A percentile compares a stretch with the other conserved stretches of the same genome.
phyloP scores from a whole-genome alignment of 352 stramenopile species.

The Globisporangium cederbergense region DNA sequence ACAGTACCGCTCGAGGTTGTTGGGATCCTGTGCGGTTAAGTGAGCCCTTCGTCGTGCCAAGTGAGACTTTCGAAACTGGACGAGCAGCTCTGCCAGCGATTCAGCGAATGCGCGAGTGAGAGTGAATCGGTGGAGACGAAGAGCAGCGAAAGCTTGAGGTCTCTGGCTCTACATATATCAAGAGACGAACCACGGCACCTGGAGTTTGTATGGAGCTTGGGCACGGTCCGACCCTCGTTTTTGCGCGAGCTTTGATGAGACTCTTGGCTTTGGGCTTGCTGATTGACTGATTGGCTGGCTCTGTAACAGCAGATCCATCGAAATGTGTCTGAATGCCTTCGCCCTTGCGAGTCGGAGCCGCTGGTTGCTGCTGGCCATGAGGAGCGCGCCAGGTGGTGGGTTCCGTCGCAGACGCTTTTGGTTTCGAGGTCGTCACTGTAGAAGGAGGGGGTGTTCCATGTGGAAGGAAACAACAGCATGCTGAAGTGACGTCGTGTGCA shows the following conservation, averaged over 20 bases:
- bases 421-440: no score
- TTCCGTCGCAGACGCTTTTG: neutral
- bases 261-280: neutral
- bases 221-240: neutral
- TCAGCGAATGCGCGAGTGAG: neutral
- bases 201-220: neutral
- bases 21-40: neutral
- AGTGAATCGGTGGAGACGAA: neutral
- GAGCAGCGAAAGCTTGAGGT: constrained; percentile 2
- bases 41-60: constrained; percentile 8
- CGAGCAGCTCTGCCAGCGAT: neutral
- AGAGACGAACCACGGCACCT: neutral
- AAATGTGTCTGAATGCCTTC: neutral
- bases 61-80: constrained; percentile 9
- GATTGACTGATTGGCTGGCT: neutral
- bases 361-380: neutral
- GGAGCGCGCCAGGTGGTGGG: neutral
- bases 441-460: neutral
- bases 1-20: neutral
- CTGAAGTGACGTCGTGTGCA: no score
- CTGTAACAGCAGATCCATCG: neutral
- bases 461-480: neutral
- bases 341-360: neutral
- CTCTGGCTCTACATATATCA: neutral
- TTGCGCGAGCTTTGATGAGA: neutral